Evolutionary conservation across 1,284 basidiomycete genomes (phyloP).

Genomic region (Ganoderma meredithae): DNA sequence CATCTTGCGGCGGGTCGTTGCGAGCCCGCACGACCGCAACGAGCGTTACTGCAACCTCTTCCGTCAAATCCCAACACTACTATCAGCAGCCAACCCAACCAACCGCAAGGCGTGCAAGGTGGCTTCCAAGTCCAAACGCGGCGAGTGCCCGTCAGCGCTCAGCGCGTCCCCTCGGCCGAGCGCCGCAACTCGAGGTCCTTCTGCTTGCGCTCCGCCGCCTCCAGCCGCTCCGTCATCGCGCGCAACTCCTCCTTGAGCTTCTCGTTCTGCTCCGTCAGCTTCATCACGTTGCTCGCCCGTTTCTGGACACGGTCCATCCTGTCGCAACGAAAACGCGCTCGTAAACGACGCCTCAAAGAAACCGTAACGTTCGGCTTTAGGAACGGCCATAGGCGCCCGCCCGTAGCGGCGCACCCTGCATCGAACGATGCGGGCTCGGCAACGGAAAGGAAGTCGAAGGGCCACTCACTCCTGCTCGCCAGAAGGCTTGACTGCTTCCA

Average conservation of each 20-base stretch:
- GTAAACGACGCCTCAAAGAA: neutral
- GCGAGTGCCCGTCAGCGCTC: neutral
- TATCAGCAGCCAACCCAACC: neutral
- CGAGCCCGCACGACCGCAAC: neutral
- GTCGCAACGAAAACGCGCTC: conserved; percentile 17
- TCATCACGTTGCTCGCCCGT: conserved; percentile 77
- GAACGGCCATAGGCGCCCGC: conserved; percentile 17
- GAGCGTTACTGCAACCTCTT: conserved; percentile 2
- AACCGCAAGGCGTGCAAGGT: neutral
- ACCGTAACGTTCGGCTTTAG: neutral
- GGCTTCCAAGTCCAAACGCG: neutral
- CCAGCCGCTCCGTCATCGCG: conserved; percentile 76
- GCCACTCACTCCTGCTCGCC: conserved; percentile 42
- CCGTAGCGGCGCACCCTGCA: conserved; percentile 1
- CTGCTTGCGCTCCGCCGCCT: conserved; percentile 73
- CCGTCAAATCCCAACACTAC: neutral
- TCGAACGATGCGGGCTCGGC: neutral
- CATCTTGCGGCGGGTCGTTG: conserved; percentile 4
- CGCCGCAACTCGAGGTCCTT: conserved; percentile 54
- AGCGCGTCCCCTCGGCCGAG: conserved; percentile 20
- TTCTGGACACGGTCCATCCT: conserved; percentile 73
- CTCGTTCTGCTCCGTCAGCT: conserved; percentile 78
- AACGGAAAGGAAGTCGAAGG: conserved; percentile 1
- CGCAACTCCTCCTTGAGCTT: conserved; percentile 76
- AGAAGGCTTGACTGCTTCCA: conserved; percentile 35